phyloP scores from a whole-genome alignment of 768 basidiomycete species.

The Leccinum incarnatum region DNA sequence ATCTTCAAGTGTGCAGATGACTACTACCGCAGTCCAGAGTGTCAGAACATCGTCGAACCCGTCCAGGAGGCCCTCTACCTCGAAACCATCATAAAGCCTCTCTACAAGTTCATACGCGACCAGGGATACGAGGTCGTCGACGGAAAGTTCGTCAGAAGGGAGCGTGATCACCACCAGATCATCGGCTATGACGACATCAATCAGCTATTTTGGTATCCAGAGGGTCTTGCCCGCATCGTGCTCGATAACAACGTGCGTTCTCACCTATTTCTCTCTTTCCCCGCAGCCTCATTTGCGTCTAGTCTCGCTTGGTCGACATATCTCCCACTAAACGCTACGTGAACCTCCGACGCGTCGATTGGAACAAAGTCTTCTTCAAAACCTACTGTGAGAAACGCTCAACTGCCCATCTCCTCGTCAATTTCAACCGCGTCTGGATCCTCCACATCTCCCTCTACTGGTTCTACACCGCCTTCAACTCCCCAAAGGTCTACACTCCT shows the following conservation, averaged over 20 bases:
- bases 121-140: constrained; percentile 96
- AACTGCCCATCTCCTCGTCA: constrained; percentile 88
- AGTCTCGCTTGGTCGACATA: constrained; percentile 91
- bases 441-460: constrained; percentile 91
- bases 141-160: constrained; percentile 90
- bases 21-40: constrained; percentile 97
- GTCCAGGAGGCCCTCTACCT: constrained; percentile 95
- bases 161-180: constrained; percentile 92
- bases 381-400: constrained; percentile 98
- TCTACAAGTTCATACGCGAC: constrained; percentile 95
- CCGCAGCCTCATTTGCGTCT: constrained; percentile 9
- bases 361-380: constrained; percentile 97
- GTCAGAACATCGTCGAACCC: constrained; percentile 90
- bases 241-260: constrained; percentile 75
- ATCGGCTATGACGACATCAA: constrained; percentile 99
- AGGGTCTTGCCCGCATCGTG: constrained; percentile 91
- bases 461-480: constrained; percentile 98
- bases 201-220: constrained; percentile 99
- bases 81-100: constrained; percentile 85
- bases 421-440: constrained; percentile 99
- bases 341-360: constrained; percentile 89
- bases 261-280: background rate
- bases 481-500: constrained; percentile 86
- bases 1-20: constrained; percentile 99
- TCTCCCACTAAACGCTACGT: constrained; percentile 91